These are phyloP conservation scores for Dryas drummondii DNA, from an alignment of 306 rosid species.

Conservation along the genomic window DNA sequence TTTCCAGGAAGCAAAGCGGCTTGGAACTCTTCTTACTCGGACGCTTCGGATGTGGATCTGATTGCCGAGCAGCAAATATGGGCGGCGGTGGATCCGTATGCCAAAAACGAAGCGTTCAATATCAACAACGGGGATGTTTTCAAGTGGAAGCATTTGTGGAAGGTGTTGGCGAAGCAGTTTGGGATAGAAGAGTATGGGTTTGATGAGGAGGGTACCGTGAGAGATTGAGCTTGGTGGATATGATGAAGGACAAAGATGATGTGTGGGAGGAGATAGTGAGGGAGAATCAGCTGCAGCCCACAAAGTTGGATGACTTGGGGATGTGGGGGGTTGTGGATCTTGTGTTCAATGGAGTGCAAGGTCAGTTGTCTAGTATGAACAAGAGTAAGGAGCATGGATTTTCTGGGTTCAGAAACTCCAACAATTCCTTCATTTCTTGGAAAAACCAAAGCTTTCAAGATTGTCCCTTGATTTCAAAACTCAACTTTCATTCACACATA, in stretches of 20 bases:
- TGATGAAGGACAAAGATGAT: constrained; percentile 45
- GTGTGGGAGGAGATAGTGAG: constrained; percentile 55
- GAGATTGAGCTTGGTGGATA: constrained; percentile 30
- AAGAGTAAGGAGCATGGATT: constrained; percentile 48
- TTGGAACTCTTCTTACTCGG: constrained; percentile 48
- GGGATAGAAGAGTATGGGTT: constrained; percentile 48
- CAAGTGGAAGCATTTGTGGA: constrained; percentile 56
- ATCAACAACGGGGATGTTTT: constrained; percentile 48
- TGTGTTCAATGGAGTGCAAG: neutral
- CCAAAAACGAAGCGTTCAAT: constrained; percentile 43
- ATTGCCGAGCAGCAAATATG: constrained; percentile 60
- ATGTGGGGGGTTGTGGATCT: constrained; percentile 47
- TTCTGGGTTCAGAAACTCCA: constrained; percentile 50
- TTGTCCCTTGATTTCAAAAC: constrained; percentile 36
- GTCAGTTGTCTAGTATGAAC: constrained; percentile 30
- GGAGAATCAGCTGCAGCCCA: constrained; percentile 34
- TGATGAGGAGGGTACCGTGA: constrained; percentile 30
- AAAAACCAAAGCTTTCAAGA: constrained; percentile 39
- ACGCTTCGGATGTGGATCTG: constrained; percentile 64
- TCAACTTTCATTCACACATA: too few relatives aligned
- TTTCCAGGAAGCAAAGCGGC: constrained; percentile 55
- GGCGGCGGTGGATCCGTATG: constrained; percentile 56
- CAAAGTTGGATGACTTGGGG: constrained; percentile 39
- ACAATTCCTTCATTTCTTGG: constrained; percentile 41
- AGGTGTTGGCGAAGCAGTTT: constrained; percentile 49